A percentile compares a stretch with the other conserved stretches of the same genome.
These are phyloP conservation scores for Passiflora organensis DNA, from an alignment of 345 rosid species.

Conservation along the genomic window DNA sequence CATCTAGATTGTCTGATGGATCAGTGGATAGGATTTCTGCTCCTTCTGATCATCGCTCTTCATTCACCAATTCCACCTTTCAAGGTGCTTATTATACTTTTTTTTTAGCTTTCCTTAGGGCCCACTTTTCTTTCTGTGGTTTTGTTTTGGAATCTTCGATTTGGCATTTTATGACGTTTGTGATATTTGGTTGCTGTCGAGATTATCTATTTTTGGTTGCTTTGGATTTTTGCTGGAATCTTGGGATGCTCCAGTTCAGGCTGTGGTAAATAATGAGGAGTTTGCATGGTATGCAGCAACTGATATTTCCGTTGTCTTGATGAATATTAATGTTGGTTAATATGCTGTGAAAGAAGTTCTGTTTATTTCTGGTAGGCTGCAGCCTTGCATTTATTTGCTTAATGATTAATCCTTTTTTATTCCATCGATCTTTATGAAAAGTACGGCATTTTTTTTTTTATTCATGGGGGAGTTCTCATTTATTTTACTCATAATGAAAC, in stretches of 20 bases:
- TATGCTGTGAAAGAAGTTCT: conserved; percentile 7
- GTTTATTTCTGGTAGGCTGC: conserved; percentile 10
- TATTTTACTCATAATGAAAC: too few relatives aligned
- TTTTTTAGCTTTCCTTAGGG: background rate
- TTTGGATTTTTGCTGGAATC: conserved; percentile 3
- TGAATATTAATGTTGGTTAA: conserved; percentile 12
- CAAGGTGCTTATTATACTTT: conserved; percentile 37
- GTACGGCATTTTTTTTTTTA: background rate
- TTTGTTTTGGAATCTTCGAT: background rate
- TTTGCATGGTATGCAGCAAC: conserved; percentile 16
- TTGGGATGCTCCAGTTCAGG: background rate
- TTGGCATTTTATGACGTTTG: conserved; percentile 3
- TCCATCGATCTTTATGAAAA: background rate
- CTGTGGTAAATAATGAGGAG: too few relatives aligned
- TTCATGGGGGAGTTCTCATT: too few relatives aligned
- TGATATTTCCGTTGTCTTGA: background rate
- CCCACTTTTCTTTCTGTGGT: background rate
- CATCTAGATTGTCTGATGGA: conserved; percentile 52
- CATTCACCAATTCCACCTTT: conserved; percentile 50
- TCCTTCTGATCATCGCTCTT: conserved; percentile 31
- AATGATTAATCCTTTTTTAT: conserved; percentile 5
- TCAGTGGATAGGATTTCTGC: conserved; percentile 35
- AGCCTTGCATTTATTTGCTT: background rate
- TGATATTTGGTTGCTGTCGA: background rate
- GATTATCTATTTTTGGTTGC: conserved; percentile 1